phyloP scores from a whole-genome alignment of 495 filamentous ascomycete species.

The Xylaria scruposa region DNA sequence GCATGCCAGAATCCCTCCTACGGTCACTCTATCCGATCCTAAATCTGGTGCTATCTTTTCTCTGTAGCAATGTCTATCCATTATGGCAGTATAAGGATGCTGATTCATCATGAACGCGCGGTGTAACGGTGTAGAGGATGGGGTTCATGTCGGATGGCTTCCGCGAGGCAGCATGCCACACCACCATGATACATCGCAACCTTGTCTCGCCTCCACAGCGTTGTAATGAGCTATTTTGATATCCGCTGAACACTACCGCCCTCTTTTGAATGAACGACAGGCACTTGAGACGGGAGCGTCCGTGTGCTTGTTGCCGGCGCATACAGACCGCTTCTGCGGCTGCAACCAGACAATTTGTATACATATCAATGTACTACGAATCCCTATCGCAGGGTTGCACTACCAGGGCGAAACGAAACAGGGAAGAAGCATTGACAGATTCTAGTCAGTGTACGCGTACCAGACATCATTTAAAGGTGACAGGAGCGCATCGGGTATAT shows the following conservation, averaged over 20 bases:
- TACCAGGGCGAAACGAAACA: background rate
- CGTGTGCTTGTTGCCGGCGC: conserved; percentile 17
- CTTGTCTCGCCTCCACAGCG: conserved; percentile 20
- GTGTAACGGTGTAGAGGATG: background rate
- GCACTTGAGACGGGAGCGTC: conserved; percentile 18
- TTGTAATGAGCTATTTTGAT: conserved; percentile 18
- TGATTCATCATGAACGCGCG: background rate
- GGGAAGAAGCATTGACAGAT: background rate
- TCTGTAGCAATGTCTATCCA: background rate
- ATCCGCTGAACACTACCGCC: conserved; percentile 1
- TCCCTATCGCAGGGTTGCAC: conserved; percentile 2
- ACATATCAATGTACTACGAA: conserved; percentile 1
- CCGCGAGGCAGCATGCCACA: conserved; percentile 23
- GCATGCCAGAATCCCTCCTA: conserved; percentile 3
- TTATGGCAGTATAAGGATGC: conserved; percentile 6
- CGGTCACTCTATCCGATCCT: conserved; percentile 4
- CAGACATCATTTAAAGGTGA: background rate
- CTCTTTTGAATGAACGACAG: background rate
- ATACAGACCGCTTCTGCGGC: conserved; percentile 11
- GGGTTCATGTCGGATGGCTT: conserved; percentile 28
- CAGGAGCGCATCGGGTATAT: background rate
- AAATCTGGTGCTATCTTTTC: background rate
- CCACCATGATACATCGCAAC: conserved; percentile 18
- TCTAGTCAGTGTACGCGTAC: background rate
- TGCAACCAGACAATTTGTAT: conserved; percentile 18